phyloP scores from a whole-genome alignment of 1,284 basidiomycete genomes.

The Pascua sp. region DNA sequence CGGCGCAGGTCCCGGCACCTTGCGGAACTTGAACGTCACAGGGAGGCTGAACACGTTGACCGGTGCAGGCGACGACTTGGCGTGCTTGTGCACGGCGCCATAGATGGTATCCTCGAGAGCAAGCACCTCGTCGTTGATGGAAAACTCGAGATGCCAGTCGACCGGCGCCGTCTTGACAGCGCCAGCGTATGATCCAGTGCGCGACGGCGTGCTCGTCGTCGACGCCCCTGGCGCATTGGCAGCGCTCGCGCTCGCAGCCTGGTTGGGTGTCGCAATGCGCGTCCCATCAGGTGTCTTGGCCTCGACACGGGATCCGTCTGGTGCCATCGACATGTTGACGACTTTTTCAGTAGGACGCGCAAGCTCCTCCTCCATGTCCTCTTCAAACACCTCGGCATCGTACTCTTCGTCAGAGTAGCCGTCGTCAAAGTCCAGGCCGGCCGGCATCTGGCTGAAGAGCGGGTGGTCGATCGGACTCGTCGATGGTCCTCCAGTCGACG shows the following conservation, averaged over 20 bases:
- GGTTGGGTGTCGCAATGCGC: conserved; percentile 78
- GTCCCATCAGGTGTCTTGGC: conserved; percentile 96
- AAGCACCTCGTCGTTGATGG: conserved; percentile 77
- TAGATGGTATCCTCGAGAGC: conserved; percentile 89
- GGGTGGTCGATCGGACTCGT: neutral
- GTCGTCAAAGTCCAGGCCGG: conserved; percentile 50
- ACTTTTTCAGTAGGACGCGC: conserved; percentile 66
- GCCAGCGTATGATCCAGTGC: conserved; percentile 77
- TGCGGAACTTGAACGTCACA: conserved; percentile 76
- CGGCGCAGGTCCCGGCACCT: conserved; percentile 77
- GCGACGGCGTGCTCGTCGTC: conserved; percentile 41
- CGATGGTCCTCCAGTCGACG: too few species aligned
- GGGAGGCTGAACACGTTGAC: conserved; percentile 22
- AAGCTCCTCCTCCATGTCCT: conserved; percentile 59
- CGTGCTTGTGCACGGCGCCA: conserved; percentile 74
- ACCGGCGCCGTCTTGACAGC: conserved; percentile 85
- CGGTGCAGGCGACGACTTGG: conserved; percentile 9
- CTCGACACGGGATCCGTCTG: conserved; percentile 87
- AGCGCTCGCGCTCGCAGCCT: conserved; percentile 25
- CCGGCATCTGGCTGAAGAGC: conserved; percentile 32
- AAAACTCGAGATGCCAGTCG: conserved; percentile 97
- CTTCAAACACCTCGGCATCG: conserved; percentile 52
- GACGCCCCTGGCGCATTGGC: conserved; percentile 13
- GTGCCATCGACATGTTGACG: conserved; percentile 73
- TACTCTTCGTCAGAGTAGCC: conserved; percentile 74